phyloP scores from a whole-genome alignment of 345 rosid species.

The Geranium rotundifolium region DNA sequence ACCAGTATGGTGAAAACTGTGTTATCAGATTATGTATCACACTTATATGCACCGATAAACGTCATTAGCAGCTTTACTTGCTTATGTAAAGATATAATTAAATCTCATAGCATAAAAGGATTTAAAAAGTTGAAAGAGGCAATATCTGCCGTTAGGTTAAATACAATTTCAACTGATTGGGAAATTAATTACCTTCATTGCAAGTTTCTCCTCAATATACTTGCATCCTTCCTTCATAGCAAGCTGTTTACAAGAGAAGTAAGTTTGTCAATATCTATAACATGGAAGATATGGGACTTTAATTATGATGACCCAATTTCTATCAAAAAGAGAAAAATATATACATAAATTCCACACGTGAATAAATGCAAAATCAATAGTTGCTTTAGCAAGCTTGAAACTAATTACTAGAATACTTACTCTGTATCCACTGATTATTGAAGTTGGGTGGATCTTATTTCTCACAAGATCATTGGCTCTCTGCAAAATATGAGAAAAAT shows the following conservation, averaged over 20 bases:
- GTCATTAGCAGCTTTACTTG: neutral
- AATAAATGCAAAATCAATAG: too few species aligned
- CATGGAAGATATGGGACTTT: neutral
- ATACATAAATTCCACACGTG: too few species aligned
- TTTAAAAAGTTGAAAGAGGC: neutral
- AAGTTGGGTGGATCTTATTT: slow-evolving; percentile 95
- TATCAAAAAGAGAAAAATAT: neutral
- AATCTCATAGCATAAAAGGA: neutral
- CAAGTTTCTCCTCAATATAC: slow-evolving; percentile 81
- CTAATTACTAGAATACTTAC: slow-evolving; percentile 24
- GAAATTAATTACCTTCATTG: slow-evolving; percentile 43
- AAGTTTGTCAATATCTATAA: neutral
- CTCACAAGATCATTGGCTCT: slow-evolving; percentile 94
- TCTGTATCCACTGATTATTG: slow-evolving; percentile 89
- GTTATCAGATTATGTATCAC: neutral
- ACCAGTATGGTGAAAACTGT: neutral
- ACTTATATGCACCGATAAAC: neutral
- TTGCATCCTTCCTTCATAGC: slow-evolving; percentile 99
- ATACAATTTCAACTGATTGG: neutral
- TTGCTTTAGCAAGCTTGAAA: neutral
- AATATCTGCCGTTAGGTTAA: neutral
- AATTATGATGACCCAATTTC: neutral
- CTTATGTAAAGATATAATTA: too few species aligned
- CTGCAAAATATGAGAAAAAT: slow-evolving; percentile 25
- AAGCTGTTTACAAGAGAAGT: slow-evolving; percentile 34